Percentiles rank a stretch among this genome's conserved stretches.
phyloP scores from a whole-genome alignment of 176 grass and related monocot genomes.

The Oropetium thomaeum region DNA sequence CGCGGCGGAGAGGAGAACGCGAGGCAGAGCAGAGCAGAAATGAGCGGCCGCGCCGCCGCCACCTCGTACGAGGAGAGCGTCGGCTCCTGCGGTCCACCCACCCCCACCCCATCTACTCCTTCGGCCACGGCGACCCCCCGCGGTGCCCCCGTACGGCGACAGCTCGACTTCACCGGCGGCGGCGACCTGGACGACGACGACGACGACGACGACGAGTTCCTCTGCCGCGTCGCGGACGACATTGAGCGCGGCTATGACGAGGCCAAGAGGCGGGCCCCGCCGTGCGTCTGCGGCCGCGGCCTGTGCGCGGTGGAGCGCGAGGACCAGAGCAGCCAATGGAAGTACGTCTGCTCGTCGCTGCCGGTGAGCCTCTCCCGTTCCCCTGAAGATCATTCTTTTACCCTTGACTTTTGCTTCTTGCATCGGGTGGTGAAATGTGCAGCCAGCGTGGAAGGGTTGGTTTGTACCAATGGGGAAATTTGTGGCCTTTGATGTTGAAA shows the following conservation, averaged over 20 bases:
- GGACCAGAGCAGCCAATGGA: neutral
- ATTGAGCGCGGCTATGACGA: slow-evolving; percentile 20
- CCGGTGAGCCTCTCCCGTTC: slow-evolving; percentile 21
- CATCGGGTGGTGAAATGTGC: neutral
- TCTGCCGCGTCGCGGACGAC: neutral
- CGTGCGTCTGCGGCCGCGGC: slow-evolving; percentile 38
- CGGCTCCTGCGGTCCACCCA: slow-evolving; percentile 26
- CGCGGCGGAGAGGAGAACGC: neutral
- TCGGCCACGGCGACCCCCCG: neutral
- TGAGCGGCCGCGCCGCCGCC: slow-evolving; percentile 18
- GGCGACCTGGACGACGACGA: slow-evolving; percentile 9
- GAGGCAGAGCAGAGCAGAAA: neutral
- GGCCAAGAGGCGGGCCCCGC: neutral
- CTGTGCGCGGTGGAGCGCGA: neutral
- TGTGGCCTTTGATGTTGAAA: neutral
- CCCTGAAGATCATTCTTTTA: neutral
- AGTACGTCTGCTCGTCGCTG: slow-evolving; percentile 28
- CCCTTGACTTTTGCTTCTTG: neutral
- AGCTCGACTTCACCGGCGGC: slow-evolving; percentile 25
- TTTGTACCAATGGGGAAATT: neutral
- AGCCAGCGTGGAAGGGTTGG: neutral
- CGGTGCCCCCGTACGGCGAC: slow-evolving; percentile 24
- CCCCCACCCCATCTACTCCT: neutral
- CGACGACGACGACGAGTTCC: neutral
- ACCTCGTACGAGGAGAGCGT: slow-evolving; percentile 33